Evolutionary conservation across 306 rosid species (phyloP).

Genomic region (Dalbergia oliveri): DNA sequence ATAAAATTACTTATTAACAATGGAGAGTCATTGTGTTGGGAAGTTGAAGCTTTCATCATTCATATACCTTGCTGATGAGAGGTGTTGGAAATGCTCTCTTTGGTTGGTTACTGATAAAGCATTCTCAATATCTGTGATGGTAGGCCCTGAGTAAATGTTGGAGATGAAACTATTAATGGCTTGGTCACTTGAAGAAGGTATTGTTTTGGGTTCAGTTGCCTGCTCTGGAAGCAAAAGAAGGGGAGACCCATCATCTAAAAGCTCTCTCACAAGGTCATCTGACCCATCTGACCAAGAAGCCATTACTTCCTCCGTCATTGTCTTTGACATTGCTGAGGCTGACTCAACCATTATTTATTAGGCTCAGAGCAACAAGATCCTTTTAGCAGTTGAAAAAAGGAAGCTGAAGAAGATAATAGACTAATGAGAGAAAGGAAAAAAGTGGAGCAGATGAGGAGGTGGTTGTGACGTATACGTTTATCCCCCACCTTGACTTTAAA

Average conservation of each 20-base stretch:
- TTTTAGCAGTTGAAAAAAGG: constrained; percentile 26
- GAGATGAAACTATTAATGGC: constrained; percentile 54
- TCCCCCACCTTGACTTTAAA: constrained; percentile 62
- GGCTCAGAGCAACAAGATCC: constrained; percentile 7
- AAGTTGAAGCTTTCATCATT: neutral
- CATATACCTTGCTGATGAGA: constrained; percentile 64
- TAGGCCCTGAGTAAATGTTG: constrained; percentile 75
- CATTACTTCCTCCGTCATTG: constrained; percentile 47
- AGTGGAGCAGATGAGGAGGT: constrained; percentile 74
- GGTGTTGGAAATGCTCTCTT: constrained; percentile 52
- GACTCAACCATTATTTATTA: constrained; percentile 49
- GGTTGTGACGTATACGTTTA: constrained; percentile 60
- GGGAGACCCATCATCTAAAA: constrained; percentile 71
- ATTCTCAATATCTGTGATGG: constrained; percentile 74
- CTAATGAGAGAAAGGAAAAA: constrained; percentile 44
- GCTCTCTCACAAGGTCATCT: constrained; percentile 79
- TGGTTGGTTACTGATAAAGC: constrained; percentile 64
- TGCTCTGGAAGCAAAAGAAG: constrained; percentile 53
- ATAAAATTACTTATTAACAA: neutral
- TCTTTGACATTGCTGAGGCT: constrained; percentile 49
- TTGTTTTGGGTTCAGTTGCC: constrained; percentile 18
- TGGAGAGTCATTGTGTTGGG: neutral
- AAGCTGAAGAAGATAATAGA: constrained; percentile 38
- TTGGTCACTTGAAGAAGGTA: constrained; percentile 30
- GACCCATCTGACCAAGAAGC: constrained; percentile 63